A percentile compares a stretch with the other conserved stretches of the same genome.
These are phyloP conservation scores for Abrus pulchellus DNA, from an alignment of 306 rosid species.

Conservation along the genomic window DNA sequence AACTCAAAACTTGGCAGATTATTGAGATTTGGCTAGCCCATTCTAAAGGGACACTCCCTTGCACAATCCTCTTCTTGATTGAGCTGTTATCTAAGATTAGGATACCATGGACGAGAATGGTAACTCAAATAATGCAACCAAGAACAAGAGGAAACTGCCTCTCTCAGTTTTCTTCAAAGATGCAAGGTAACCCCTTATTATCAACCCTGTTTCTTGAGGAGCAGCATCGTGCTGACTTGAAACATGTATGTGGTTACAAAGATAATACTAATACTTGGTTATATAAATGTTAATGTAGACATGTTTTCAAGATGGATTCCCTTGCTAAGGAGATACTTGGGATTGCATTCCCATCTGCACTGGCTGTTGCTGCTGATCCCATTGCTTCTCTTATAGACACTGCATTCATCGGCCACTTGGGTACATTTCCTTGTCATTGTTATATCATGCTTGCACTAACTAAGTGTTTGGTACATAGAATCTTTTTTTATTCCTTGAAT, in stretches of 20 bases:
- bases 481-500: too few relatives aligned
- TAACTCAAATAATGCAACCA: constrained; percentile 39
- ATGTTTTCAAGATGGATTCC: constrained; percentile 77
- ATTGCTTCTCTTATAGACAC: constrained; percentile 97
- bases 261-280: constrained; percentile 21
- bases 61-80: constrained; percentile 23
- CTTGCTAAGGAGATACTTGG: constrained; percentile 81
- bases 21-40: constrained; percentile 8
- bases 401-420: constrained; percentile 94
- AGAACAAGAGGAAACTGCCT: constrained; percentile 68
- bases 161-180: constrained; percentile 88
- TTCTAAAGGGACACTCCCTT: neutral
- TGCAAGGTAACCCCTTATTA: constrained; percentile 67
- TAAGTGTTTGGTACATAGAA: too few relatives aligned
- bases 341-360: constrained; percentile 92
- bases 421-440: constrained; percentile 52
- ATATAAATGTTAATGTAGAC: constrained; percentile 56
- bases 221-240: constrained; percentile 1
- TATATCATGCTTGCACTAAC: neutral
- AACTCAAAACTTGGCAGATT: constrained; percentile 44
- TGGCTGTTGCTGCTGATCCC: constrained; percentile 98
- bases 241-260: neutral
- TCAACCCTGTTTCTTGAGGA: constrained; percentile 4
- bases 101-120: constrained; percentile 61
- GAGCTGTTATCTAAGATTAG: constrained; percentile 23